A percentile compares a stretch with the other conserved stretches of the same genome.
Conservation (phyloP, 345 rosid genomes). For the Rhizophora mangle region DNA sequence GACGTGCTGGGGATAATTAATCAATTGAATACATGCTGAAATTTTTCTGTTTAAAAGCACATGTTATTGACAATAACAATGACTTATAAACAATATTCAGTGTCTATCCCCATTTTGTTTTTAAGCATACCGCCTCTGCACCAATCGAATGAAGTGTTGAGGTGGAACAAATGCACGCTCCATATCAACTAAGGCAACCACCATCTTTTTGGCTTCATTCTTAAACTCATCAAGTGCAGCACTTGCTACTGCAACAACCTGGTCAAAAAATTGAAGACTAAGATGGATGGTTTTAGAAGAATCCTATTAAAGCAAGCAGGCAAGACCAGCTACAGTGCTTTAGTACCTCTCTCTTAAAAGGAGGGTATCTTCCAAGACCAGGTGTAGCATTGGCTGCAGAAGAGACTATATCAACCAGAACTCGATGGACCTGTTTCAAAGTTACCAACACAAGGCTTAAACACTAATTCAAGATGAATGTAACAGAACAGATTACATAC, state of each 20-base stretch:
- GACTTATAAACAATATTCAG: not conserved
- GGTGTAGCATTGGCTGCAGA: conserved; percentile 91
- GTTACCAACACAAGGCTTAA: conserved; percentile 14
- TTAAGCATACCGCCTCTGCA: conserved; percentile 76
- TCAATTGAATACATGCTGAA: not conserved
- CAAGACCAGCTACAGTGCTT: conserved; percentile 4
- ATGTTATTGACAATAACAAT: not conserved
- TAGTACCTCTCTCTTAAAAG: conserved; percentile 90
- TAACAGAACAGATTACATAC: too few species aligned
- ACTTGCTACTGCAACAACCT: conserved; percentile 91
- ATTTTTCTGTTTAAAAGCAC: not conserved
- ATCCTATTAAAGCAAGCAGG: not conserved
- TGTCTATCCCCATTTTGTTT: not conserved
- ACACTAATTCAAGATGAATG: conserved; percentile 2
- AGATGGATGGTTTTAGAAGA: conserved; percentile 1
- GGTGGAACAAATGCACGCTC: conserved; percentile 99
- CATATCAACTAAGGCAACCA: conserved; percentile 96
- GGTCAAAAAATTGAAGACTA: conserved; percentile 18
- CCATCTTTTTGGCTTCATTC: conserved; percentile 93
- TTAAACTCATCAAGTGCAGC: conserved; percentile 90
- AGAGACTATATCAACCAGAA: conserved; percentile 82
- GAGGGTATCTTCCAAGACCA: conserved; percentile 98
- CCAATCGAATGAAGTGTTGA: conserved; percentile 96
- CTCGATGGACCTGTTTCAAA: conserved; percentile 76
- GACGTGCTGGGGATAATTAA: not conserved